Evolutionary conservation across 345 rosid genomes (phyloP).

Genomic region (Populus alba): DNA sequence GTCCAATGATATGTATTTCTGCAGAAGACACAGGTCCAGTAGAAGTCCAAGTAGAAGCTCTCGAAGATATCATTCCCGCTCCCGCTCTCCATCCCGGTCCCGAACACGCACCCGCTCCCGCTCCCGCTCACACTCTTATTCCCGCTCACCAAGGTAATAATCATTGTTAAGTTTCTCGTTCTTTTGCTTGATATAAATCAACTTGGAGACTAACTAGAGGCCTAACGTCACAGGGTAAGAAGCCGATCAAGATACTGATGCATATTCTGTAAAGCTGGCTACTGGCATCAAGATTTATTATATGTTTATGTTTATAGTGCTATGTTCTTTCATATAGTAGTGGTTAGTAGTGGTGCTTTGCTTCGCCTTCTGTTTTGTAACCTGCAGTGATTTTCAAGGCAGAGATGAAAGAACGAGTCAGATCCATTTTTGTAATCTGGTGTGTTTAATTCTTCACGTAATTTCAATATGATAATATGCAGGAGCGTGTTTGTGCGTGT

Average conservation of each 20-base stretch:
- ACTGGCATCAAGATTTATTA: background rate
- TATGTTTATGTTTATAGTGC: background rate
- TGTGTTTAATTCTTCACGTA: background rate
- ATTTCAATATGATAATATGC: background rate
- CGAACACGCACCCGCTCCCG: background rate
- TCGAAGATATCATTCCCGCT: conserved; percentile 43
- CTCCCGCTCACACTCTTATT: conserved; percentile 25
- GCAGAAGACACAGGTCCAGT: conserved; percentile 45
- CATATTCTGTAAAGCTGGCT: conserved; percentile 1
- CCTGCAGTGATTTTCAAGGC: background rate
- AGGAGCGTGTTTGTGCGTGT: background rate
- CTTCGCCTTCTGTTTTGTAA: background rate
- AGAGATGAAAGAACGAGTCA: background rate
- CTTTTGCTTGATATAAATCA: background rate
- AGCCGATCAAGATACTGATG: conserved; percentile 65
- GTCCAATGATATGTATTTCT: conserved; percentile 1
- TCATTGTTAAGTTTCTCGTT: background rate
- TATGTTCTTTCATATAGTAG: background rate
- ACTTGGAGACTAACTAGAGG: conserved; percentile 4
- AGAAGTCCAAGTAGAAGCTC: conserved; percentile 65
- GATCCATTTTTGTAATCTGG: background rate
- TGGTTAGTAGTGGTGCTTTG: background rate
- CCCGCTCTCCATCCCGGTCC: conserved; percentile 38
- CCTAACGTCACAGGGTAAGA: conserved; percentile 49
- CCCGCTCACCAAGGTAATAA: conserved; percentile 74